Percentiles rank a stretch among this genome's conserved stretches.
Conservation (phyloP, 805 yeast genomes). For the Kodamaea kakaduensis region DNA sequence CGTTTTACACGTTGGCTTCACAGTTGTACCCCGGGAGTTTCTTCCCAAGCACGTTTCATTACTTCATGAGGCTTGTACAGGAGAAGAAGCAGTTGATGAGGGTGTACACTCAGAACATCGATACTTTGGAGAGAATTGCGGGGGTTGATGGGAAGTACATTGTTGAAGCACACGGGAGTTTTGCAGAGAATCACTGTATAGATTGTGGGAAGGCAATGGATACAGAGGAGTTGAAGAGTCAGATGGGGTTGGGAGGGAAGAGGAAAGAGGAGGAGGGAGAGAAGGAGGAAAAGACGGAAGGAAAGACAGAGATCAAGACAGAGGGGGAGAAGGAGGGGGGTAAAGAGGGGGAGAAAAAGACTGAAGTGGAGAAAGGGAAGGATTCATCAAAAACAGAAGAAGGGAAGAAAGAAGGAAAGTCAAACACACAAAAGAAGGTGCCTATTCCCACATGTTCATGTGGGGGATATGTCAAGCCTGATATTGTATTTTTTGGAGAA, state of each 20-base stretch:
- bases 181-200: slow-evolving; percentile 80
- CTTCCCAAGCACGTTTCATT: slow-evolving; percentile 78
- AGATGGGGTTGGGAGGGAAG: too few species aligned
- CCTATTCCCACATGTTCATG: slow-evolving; percentile 68
- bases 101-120: slow-evolving; percentile 90
- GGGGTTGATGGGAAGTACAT: slow-evolving; percentile 63
- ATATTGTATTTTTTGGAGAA: slow-evolving; percentile 94
- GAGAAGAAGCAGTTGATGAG: slow-evolving; percentile 59
- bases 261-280: too few species aligned
- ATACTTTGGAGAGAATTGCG: slow-evolving; percentile 82
- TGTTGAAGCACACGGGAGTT: slow-evolving; percentile 94
- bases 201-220: slow-evolving; percentile 60
- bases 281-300: slow-evolving; percentile 18
- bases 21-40: slow-evolving; percentile 89
- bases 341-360: too few species aligned
- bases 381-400: too few species aligned
- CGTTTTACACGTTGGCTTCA: slow-evolving; percentile 78
- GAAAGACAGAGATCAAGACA: too few species aligned
- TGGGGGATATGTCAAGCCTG: slow-evolving; percentile 81
- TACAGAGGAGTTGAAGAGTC: slow-evolving; percentile 39
- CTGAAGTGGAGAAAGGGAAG: too few species aligned
- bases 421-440: too few species aligned
- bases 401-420: too few species aligned
- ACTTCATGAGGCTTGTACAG: slow-evolving; percentile 62
- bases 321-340: too few species aligned